These are phyloP conservation scores for Hordeum pubiflorum DNA, from an alignment of 202 grass and related monocot genomes.

Conservation along the genomic window DNA sequence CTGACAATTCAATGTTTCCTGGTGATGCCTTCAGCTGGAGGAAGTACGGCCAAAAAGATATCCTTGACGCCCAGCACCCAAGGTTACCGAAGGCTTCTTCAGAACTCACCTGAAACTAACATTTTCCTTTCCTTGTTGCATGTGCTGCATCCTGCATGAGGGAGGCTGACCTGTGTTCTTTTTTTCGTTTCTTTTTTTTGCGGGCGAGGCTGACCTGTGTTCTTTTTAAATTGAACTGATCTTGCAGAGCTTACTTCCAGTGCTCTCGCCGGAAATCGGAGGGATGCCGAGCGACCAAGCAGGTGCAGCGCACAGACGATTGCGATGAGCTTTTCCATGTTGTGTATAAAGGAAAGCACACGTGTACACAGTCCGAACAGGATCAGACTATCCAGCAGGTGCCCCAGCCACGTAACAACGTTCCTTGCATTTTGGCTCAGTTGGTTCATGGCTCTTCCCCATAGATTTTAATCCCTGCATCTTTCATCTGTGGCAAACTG, in stretches of 20 bases:
- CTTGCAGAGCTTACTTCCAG: conserved; percentile 59
- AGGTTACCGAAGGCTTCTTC: conserved; percentile 19
- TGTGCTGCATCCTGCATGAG: not conserved
- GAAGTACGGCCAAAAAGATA: conserved; percentile 70
- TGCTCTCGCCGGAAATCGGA: conserved; percentile 49
- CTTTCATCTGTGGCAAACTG: not conserved
- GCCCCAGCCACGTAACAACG: no score
- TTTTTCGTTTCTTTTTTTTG: no score
- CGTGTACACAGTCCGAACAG: not conserved
- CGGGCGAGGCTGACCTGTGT: no score
- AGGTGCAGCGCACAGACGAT: conserved; percentile 43
- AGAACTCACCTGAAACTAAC: not conserved
- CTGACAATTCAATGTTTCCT: no score
- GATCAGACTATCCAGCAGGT: no score
- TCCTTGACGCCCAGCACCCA: conserved; percentile 60
- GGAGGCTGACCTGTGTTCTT: not conserved
- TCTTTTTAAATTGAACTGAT: not conserved
- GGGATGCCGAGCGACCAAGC: conserved; percentile 61
- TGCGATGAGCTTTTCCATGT: not conserved
- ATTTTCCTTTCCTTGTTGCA: not conserved
- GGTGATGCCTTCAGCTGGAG: conserved; percentile 58
- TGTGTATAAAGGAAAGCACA: not conserved
- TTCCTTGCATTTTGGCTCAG: no score
- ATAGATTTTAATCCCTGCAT: not conserved
- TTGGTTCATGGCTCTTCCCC: no score